phyloP scores from a whole-genome alignment of 2,329 filamentous ascomycete species.

The Colletotrichum magnum region DNA sequence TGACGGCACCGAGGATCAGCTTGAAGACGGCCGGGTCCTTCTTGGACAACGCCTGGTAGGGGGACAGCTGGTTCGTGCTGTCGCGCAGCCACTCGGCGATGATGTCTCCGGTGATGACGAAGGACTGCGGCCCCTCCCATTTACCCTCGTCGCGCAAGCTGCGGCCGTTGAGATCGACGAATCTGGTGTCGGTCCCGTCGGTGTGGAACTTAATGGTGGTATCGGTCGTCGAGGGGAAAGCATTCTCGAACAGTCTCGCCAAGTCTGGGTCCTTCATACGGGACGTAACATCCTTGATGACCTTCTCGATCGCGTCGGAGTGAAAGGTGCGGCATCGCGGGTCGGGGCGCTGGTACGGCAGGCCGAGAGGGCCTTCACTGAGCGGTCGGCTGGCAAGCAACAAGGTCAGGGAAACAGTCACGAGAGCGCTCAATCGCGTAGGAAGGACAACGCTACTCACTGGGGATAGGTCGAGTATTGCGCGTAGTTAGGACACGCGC shows the following conservation, averaged over 20 bases:
- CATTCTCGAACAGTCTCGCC: constrained; percentile 93
- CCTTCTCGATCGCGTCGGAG: constrained; percentile 87
- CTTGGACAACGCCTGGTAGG: constrained; percentile 88
- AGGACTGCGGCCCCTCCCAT: constrained; percentile 90
- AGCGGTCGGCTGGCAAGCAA: constrained; percentile 74
- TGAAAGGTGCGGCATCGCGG: constrained; percentile 89
- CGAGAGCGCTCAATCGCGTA: not conserved
- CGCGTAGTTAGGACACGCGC: constrained; percentile 58
- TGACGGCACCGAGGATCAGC: constrained; percentile 92
- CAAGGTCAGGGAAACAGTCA: constrained; percentile 23
- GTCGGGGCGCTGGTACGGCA: constrained; percentile 90
- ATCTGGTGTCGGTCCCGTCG: constrained; percentile 62
- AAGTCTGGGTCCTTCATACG: constrained; percentile 89
- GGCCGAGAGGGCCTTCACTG: constrained; percentile 81
- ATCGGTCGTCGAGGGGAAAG: constrained; percentile 92
- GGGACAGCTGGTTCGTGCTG: constrained; percentile 92
- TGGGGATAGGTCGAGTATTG: constrained; percentile 56
- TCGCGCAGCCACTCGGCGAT: constrained; percentile 94
- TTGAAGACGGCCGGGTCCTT: constrained; percentile 84
- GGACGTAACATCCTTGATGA: constrained; percentile 85
- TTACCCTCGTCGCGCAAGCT: constrained; percentile 66
- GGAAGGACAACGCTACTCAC: constrained; percentile 47
- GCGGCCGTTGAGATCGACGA: constrained; percentile 45
- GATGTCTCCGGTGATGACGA: constrained; percentile 94
- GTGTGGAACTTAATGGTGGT: constrained; percentile 92